Conservation (phyloP, 1,139 yeast genomes). For the Blastobotrys apis region DNA sequence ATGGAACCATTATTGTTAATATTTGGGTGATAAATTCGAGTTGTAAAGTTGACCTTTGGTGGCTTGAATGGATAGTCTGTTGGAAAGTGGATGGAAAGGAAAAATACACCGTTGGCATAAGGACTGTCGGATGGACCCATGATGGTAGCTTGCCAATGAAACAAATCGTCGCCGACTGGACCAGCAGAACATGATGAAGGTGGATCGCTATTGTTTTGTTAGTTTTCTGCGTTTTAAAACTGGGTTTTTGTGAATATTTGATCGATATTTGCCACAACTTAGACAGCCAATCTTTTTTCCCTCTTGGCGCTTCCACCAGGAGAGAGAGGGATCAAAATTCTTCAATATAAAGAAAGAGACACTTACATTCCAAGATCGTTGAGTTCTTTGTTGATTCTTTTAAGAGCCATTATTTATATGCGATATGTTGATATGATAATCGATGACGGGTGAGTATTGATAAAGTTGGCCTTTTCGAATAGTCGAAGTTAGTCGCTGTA, state of each 20-base stretch:
- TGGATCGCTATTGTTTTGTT: conserved; percentile 64
- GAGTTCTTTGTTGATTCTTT: conserved; percentile 94
- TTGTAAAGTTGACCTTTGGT: conserved; percentile 86
- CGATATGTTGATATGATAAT: no score
- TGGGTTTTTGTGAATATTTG: background rate
- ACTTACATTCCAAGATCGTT: conserved; percentile 91
- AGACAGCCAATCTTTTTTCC: background rate
- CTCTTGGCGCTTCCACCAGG: no score
- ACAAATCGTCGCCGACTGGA: conserved; percentile 94
- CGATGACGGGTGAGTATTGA: no score
- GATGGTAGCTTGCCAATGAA: conserved; percentile 96
- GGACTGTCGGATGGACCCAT: conserved; percentile 96
- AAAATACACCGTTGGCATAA: conserved; percentile 89
- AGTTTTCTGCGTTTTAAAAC: background rate
- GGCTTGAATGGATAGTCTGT: conserved; percentile 95
- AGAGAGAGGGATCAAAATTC: no score
- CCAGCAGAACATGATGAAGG: conserved; percentile 99
- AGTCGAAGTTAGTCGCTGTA: background rate
- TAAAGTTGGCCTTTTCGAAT: no score
- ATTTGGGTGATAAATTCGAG: conserved; percentile 88
- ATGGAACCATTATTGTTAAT: conserved; percentile 85
- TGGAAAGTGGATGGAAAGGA: conserved; percentile 88
- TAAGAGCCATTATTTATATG: conserved; percentile 61
- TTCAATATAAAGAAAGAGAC: conserved; percentile 7
- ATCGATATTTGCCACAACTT: background rate